These are phyloP conservation scores for Blastobotrys chiropterorum DNA, from an alignment of 805 yeast species.

Conservation along the genomic window DNA sequence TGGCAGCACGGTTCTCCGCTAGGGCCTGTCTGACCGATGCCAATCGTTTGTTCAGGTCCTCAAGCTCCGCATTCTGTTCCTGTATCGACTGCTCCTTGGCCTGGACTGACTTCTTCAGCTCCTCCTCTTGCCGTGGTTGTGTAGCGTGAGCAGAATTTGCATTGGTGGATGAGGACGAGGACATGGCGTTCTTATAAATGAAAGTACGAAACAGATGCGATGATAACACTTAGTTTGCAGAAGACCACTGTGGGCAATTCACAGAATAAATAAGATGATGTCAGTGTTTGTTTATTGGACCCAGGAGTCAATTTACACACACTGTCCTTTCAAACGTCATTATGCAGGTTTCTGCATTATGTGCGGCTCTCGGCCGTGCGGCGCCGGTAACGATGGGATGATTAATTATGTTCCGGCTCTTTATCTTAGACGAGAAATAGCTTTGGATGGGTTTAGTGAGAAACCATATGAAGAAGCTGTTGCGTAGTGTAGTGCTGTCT, in stretches of 20 bases:
- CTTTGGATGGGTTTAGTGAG: too few relatives aligned
- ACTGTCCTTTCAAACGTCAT: not conserved
- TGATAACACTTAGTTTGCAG: too few relatives aligned
- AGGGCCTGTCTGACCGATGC: not conserved
- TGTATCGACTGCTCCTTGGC: conserved; percentile 3
- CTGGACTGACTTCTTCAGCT: not conserved
- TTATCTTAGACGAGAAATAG: too few relatives aligned
- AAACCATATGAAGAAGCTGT: too few relatives aligned
- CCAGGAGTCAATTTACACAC: not conserved
- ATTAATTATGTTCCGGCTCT: too few relatives aligned
- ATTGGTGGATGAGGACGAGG: not conserved
- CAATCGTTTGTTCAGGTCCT: conserved; percentile 3
- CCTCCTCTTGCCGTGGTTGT: not conserved
- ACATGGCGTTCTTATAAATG: not conserved
- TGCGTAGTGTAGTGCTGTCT: too few relatives aligned
- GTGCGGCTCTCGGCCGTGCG: not conserved
- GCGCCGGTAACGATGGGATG: too few relatives aligned
- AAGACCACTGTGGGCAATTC: too few relatives aligned
- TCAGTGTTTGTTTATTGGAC: not conserved
- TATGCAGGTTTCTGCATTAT: not conserved
- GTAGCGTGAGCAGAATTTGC: not conserved
- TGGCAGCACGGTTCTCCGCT: conserved; percentile 3
- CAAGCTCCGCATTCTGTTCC: conserved; percentile 4
- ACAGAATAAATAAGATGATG: too few relatives aligned
- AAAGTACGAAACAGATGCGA: not conserved